Conservation (phyloP, 257 asterid genomes). For the Jaltomata sinuosa region DNA sequence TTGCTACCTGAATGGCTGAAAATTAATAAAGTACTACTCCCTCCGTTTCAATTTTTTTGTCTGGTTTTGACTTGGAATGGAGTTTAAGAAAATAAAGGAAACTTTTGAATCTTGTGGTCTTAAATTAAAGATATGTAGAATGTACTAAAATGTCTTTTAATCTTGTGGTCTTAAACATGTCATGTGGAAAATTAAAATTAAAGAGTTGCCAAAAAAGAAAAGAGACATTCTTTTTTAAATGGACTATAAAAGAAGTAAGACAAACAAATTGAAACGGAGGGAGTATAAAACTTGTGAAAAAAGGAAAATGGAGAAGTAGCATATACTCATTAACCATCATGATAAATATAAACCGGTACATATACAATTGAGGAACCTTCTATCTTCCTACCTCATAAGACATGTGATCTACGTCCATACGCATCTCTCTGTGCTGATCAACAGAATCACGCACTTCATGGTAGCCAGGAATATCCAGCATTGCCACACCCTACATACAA, state of each 20-base stretch:
- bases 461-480: slow-evolving; percentile 59
- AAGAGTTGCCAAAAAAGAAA: not conserved
- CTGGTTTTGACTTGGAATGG: not conserved
- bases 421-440: slow-evolving; percentile 74
- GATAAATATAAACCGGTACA: not conserved
- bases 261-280: not conserved
- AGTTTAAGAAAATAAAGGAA: not conserved
- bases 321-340: not conserved
- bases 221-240: not conserved
- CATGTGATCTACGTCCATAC: slow-evolving; percentile 44
- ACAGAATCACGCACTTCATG: slow-evolving; percentile 38
- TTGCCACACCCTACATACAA: slow-evolving; percentile 53
- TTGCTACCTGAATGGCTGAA: not conserved
- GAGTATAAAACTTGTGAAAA: not conserved
- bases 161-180: not conserved
- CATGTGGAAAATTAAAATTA: not conserved
- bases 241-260: not conserved
- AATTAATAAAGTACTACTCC: not conserved
- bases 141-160: not conserved
- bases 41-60: not conserved
- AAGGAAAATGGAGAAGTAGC: not conserved
- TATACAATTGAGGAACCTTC: not conserved
- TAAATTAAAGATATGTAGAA: not conserved
- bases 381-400: slow-evolving; percentile 60
- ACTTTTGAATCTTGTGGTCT: not conserved